These are phyloP conservation scores for Claviceps digitariae DNA, from an alignment of 2,329 filamentous ascomycete genomes.

Conservation along the genomic window DNA sequence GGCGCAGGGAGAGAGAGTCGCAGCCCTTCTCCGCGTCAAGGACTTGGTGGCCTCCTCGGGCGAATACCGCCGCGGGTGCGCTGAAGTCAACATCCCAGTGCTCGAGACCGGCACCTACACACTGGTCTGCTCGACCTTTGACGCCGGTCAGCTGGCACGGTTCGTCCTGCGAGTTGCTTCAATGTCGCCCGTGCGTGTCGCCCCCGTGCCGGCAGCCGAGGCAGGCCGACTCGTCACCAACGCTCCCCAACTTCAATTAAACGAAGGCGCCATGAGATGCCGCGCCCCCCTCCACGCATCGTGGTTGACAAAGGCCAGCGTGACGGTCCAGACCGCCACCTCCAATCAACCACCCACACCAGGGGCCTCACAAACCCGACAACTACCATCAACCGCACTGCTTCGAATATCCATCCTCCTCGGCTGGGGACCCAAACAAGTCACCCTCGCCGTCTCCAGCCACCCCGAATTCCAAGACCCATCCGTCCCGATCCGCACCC, in stretches of 20 bases:
- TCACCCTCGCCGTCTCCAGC: conserved; percentile 50
- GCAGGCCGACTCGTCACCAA: conserved; percentile 58
- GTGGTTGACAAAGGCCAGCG: conserved; percentile 43
- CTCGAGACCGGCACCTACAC: conserved; percentile 69
- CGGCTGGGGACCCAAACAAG: conserved; percentile 56
- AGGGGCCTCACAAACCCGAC: conserved; percentile 9
- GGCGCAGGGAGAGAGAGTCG: conserved; percentile 58
- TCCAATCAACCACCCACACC: conserved; percentile 14
- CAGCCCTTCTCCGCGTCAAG: conserved; percentile 54
- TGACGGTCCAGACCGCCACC: conserved; percentile 18
- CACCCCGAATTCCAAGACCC: conserved; percentile 64
- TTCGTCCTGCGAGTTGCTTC: conserved; percentile 68
- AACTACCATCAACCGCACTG: conserved; percentile 32
- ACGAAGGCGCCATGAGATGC: conserved; percentile 23
- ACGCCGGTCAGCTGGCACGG: conserved; percentile 58
- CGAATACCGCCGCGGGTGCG: conserved; percentile 76
- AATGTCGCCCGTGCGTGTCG: conserved; percentile 39
- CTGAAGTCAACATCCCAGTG: conserved; percentile 46
- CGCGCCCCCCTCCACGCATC: conserved; percentile 26
- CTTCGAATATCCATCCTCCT: conserved; percentile 61
- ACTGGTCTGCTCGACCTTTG: conserved; percentile 81
- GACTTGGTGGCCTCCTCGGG: conserved; percentile 74
- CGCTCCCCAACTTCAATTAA: conserved; percentile 42
- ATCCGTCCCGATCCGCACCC: conserved; percentile 50
- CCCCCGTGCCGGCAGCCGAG: conserved; percentile 53